Conservation (phyloP, 2,329 filamentous ascomycete species). For the Alternaria sp. region DNA sequence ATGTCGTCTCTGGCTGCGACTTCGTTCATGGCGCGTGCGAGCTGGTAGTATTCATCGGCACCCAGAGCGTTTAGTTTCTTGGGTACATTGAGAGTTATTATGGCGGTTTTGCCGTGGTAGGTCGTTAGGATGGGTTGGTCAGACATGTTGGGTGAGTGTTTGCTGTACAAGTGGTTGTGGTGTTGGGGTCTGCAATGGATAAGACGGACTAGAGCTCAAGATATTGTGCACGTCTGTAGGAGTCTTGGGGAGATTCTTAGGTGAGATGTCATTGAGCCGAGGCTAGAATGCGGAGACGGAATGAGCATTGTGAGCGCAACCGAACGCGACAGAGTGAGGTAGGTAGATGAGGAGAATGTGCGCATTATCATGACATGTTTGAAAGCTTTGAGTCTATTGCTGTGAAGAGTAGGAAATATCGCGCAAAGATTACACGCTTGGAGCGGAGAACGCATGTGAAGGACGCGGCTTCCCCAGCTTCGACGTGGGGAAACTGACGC, state of each 20-base stretch:
- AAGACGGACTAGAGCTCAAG: slow-evolving; percentile 13
- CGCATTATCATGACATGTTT: neutral
- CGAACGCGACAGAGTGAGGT: neutral
- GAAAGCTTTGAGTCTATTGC: neutral
- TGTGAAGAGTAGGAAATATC: neutral
- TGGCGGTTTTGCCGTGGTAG: slow-evolving; percentile 75
- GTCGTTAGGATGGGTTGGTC: slow-evolving; percentile 64
- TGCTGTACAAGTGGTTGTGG: neutral
- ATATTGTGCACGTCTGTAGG: slow-evolving; percentile 17
- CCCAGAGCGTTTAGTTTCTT: slow-evolving; percentile 88
- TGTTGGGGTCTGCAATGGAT: neutral
- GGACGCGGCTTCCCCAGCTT: slow-evolving; percentile 6
- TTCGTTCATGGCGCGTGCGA: slow-evolving; percentile 77
- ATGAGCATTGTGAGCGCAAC: neutral
- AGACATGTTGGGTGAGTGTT: slow-evolving; percentile 39
- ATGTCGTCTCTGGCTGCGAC: slow-evolving; percentile 82
- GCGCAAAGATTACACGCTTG: neutral
- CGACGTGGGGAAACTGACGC: slow-evolving; percentile 7
- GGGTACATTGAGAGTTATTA: slow-evolving; percentile 85
- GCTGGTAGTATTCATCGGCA: slow-evolving; percentile 76
- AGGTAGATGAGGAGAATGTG: neutral
- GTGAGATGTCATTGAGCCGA: slow-evolving; percentile 24
- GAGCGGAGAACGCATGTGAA: slow-evolving; percentile 7
- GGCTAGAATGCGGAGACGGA: slow-evolving; percentile 32
- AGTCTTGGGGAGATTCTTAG: slow-evolving; percentile 3